These are phyloP conservation scores for Seiridium cupressi DNA, from an alignment of 2,329 filamentous ascomycete genomes.

Conservation along the genomic window DNA sequence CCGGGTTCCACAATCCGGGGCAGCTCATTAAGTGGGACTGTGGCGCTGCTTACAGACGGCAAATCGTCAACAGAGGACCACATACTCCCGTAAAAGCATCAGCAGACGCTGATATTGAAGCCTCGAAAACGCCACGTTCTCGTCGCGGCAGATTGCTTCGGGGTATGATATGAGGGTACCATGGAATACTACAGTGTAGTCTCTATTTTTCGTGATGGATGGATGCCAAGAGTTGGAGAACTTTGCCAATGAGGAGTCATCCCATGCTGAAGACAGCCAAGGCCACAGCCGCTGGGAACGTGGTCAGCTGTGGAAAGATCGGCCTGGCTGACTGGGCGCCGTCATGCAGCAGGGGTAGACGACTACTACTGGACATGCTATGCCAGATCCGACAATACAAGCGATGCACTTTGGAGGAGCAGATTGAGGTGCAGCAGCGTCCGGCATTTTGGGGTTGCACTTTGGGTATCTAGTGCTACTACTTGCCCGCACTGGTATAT, in stretches of 20 bases:
- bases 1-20: slow-evolving; percentile 5
- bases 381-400: neutral
- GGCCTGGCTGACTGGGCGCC: neutral
- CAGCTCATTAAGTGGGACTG: neutral
- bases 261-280: neutral
- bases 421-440: too few species aligned
- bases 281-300: neutral
- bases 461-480: too few species aligned
- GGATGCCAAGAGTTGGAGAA: neutral
- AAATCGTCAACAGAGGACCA: neutral
- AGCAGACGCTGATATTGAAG: too few species aligned
- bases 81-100: too few species aligned
- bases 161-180: neutral
- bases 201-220: neutral
- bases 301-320: neutral
- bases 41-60: neutral
- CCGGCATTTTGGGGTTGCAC: too few species aligned
- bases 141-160: neutral
- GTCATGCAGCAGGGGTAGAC: neutral
- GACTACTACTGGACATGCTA: neutral
- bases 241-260: neutral
- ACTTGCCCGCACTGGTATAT: too few species aligned
- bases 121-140: neutral
- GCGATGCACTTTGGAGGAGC: too few species aligned
- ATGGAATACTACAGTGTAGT: neutral